These are phyloP conservation scores for Begonia fuchsioides DNA, from an alignment of 306 rosid species.

Conservation along the genomic window DNA sequence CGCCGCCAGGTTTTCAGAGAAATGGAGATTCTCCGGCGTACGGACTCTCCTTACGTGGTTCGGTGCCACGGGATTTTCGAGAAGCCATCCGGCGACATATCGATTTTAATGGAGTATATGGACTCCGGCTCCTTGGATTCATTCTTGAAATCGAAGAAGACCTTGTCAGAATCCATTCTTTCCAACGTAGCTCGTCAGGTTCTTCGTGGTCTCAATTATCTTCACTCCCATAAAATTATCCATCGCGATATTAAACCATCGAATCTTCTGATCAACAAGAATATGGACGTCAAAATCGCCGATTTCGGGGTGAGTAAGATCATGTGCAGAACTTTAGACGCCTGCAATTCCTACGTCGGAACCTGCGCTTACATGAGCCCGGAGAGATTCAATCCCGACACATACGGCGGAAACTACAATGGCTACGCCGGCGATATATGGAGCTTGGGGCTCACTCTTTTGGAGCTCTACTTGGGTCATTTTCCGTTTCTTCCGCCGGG, in stretches of 20 bases:
- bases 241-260: constrained; percentile 87
- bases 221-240: constrained; percentile 60
- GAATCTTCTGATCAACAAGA: constrained; percentile 39
- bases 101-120: constrained; percentile 72
- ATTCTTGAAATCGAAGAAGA: constrained; percentile 22
- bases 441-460: constrained; percentile 44
- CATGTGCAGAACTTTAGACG: constrained; percentile 55
- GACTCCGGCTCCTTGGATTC: constrained; percentile 53
- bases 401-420: constrained; percentile 24
- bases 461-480: constrained; percentile 38
- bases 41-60: constrained; percentile 55
- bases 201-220: constrained; percentile 50
- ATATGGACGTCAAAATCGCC: constrained; percentile 57
- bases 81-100: constrained; percentile 65
- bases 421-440: constrained; percentile 50
- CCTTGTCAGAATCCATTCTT: constrained; percentile 39
- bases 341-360: constrained; percentile 75
- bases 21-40: constrained; percentile 64
- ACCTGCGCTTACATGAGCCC: constrained; percentile 70
- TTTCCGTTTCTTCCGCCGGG: constrained; percentile 47
- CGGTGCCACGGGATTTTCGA: constrained; percentile 52
- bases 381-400: constrained; percentile 49
- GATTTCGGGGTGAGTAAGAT: constrained; percentile 86
- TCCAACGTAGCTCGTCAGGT: constrained; percentile 48
- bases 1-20: constrained; percentile 62